These are phyloP conservation scores for Calonectria honghensis DNA, from an alignment of 2,329 filamentous ascomycete genomes.

Conservation along the genomic window DNA sequence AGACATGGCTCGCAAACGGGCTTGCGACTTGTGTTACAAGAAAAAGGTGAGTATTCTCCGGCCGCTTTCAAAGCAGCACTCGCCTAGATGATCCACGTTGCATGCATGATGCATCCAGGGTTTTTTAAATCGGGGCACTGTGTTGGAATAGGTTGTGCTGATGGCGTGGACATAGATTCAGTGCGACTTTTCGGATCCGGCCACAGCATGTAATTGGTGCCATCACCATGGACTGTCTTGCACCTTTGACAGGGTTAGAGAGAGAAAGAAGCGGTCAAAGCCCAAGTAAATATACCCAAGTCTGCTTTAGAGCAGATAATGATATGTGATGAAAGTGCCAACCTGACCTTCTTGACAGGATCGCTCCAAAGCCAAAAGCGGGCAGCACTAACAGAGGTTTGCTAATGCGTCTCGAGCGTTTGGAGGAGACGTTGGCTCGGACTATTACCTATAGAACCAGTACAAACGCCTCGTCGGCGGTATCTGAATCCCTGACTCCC, in stretches of 20 bases:
- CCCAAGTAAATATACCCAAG: not conserved
- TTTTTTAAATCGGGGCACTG: not conserved
- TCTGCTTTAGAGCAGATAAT: no score
- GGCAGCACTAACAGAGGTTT: not conserved
- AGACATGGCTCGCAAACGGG: slow-evolving; percentile 15
- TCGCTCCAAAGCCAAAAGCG: not conserved
- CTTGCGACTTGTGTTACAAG: slow-evolving; percentile 13
- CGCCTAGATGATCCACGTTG: not conserved
- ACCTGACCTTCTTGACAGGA: not conserved
- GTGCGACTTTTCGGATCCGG: not conserved
- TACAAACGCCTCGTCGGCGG: not conserved
- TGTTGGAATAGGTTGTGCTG: not conserved
- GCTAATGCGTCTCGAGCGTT: not conserved
- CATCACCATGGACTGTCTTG: slow-evolving; percentile 12
- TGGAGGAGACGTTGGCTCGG: slow-evolving; percentile 14
- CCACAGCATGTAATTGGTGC: slow-evolving; percentile 12
- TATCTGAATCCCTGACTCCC: slow-evolving; percentile 1
- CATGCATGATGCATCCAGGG: not conserved
- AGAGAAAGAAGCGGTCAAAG: slow-evolving; percentile 18
- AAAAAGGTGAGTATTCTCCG: not conserved
- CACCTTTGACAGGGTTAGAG: slow-evolving; percentile 18
- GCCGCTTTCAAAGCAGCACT: not conserved
- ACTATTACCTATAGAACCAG: slow-evolving; percentile 8
- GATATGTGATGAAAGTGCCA: no score
- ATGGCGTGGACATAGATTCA: slow-evolving; percentile 1